Evolutionary conservation across 2,329 filamentous ascomycete genomes (phyloP), one percentile per base, ranked within the genome.

Genomic region (Penicillium corylophilum): DNA sequence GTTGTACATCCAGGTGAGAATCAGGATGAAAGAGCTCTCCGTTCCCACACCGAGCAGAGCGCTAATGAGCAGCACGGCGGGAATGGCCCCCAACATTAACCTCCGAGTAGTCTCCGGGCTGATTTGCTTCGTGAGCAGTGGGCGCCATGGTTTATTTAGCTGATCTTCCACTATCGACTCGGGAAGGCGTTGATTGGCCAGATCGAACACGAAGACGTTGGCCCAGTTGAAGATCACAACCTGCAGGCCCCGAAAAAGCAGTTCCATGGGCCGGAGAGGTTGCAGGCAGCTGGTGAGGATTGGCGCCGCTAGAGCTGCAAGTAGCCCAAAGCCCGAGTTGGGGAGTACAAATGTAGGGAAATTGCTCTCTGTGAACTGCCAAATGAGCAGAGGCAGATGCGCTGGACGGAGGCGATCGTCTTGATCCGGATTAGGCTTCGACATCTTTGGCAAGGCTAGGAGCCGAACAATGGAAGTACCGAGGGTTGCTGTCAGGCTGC

Each of bases 1-100:
- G 51, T 77, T 77, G 59, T 78, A 78, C 45, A 73, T 56, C 65
- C 69, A 74, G 0, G 66, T 71, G 46, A 71, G 40, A 12, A 67
- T 22, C 43, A 70, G 44, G 24, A 77, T 54, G n/a, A 70, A 24
- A 1, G 62, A 41, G 24, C 65, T 59, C 53, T 73, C 60, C 28
- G 59, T 51, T 39, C 60, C 29, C n/a, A 60, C 54, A 28, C 67
- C 61, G 24, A 69, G 44, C 1, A 47, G 31, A 22, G 49, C 54
- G 45, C 56, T 65, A 12, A 63, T 28, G 3, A 46, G 41, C 10
- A 69, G 39, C 7, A 56, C 55, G 7, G 60, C 20, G 2, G 61
- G 65, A 23, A 70, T 58, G 4, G 60, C 44, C 0, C 40, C 7
- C 0, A 73, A 53, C 7, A 73, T 53, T 4, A 69, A 51, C 7